These are phyloP conservation scores for Scheffersomyces titani DNA, from an alignment of 1,139 yeast species.

Conservation along the genomic window DNA sequence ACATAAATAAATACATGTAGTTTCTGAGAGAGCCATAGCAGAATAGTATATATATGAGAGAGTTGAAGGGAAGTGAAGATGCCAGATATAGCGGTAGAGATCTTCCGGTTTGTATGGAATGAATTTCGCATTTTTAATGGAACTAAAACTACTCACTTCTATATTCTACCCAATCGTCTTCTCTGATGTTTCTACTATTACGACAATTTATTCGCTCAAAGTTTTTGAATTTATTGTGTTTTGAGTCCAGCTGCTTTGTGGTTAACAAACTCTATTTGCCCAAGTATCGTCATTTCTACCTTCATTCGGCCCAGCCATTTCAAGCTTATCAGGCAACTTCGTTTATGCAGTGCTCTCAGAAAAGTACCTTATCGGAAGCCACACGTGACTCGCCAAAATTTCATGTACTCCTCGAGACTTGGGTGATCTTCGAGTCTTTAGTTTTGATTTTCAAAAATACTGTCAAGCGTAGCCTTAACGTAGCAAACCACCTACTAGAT, in stretches of 20 bases:
- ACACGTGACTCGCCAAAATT: neutral
- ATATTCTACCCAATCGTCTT: neutral
- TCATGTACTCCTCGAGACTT: neutral
- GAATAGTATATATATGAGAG: no score
- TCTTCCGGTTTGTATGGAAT: neutral
- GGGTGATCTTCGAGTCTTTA: neutral
- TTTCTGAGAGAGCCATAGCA: no score
- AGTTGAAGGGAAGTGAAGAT: no score
- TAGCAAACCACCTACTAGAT: neutral
- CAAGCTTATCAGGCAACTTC: neutral
- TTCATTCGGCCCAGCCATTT: neutral
- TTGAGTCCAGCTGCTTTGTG: no score
- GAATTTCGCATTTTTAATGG: neutral
- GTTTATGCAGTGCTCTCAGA: neutral
- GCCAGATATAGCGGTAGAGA: no score
- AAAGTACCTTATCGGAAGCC: neutral
- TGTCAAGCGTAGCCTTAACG: neutral
- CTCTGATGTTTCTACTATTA: neutral
- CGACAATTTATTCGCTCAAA: no score
- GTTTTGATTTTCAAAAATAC: neutral
- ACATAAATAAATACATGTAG: no score
- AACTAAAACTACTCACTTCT: no score
- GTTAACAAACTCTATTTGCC: no score
- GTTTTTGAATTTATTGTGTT: no score
- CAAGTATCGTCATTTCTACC: no score